These are phyloP conservation scores for Chamaecrista fasciculata DNA, from an alignment of 306 rosid species.

Conservation along the genomic window DNA sequence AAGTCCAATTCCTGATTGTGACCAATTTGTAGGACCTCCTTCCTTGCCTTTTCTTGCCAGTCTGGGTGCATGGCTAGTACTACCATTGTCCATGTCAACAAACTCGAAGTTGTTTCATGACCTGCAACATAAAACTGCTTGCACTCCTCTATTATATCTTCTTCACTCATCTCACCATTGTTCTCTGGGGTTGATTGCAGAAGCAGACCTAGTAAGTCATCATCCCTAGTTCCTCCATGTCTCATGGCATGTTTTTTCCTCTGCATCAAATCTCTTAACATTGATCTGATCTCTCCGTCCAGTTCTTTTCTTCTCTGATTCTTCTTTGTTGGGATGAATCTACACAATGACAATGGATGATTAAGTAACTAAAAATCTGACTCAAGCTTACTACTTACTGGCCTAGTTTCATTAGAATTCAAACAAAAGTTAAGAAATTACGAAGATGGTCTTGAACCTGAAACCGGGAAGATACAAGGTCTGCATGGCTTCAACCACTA, in stretches of 20 bases:
- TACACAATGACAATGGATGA: not conserved
- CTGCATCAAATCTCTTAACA: conserved; percentile 34
- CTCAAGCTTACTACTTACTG: not conserved
- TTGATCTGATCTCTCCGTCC: conserved; percentile 39
- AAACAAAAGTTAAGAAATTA: not conserved
- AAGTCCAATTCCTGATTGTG: conserved; percentile 36
- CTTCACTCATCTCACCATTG: conserved; percentile 30
- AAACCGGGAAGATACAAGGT: conserved; percentile 46
- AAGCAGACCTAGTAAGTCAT: conserved; percentile 47
- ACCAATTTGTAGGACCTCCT: conserved; percentile 44
- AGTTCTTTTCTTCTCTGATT: conserved; percentile 44
- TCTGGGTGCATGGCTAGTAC: conserved; percentile 51
- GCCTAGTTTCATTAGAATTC: not conserved
- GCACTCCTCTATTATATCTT: conserved; percentile 55
- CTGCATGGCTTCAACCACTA: conserved; percentile 52
- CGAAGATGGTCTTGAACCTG: conserved; percentile 32
- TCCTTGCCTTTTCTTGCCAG: conserved; percentile 59
- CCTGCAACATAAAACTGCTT: conserved; percentile 56
- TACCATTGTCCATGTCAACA: conserved; percentile 46
- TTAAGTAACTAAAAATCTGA: not conserved
- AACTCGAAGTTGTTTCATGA: conserved; percentile 50
- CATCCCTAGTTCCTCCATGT: conserved; percentile 26
- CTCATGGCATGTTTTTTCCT: conserved; percentile 33
- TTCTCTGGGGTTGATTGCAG: conserved; percentile 36
- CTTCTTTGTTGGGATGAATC: conserved; percentile 50